These are phyloP conservation scores for Arthromyces matolae DNA, from an alignment of 768 basidiomycete species.

Conservation along the genomic window DNA sequence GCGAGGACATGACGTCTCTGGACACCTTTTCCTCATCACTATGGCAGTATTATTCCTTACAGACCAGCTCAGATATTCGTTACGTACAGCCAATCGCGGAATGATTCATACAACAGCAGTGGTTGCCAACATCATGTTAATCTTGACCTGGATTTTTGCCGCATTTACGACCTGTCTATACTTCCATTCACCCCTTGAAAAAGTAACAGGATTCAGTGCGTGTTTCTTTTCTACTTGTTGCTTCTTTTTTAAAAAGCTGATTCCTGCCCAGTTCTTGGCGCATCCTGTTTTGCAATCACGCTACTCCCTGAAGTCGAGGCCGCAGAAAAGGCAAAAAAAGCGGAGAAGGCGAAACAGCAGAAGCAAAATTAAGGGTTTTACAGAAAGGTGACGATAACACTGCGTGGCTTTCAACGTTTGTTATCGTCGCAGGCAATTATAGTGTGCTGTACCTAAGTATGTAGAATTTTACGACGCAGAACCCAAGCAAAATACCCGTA, in stretches of 20 bases:
- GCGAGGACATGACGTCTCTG: conserved; percentile 89
- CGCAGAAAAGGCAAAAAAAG: conserved; percentile 5
- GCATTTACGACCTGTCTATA: conserved; percentile 79
- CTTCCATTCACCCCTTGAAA: conserved; percentile 88
- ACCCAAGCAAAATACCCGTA: conserved; percentile 2
- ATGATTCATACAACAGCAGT: conserved; percentile 47
- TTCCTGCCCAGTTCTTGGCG: conserved; percentile 18
- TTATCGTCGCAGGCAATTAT: too few relatives aligned
- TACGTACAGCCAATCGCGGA: conserved; percentile 39
- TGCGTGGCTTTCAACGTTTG: too few relatives aligned
- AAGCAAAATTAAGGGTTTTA: not conserved
- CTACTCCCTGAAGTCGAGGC: conserved; percentile 11
- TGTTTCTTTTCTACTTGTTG: not conserved
- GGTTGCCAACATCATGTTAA: conserved; percentile 39
- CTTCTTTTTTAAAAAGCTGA: too few relatives aligned
- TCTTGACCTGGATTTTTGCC: conserved; percentile 71
- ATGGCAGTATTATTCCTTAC: conserved; percentile 75
- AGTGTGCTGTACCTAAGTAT: not conserved
- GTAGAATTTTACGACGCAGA: conserved; percentile 3
- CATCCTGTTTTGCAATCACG: conserved; percentile 16
- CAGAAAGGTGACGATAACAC: not conserved
- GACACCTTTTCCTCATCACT: conserved; percentile 88
- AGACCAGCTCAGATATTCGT: conserved; percentile 64
- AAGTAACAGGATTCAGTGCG: conserved; percentile 81
- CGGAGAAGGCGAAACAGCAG: not conserved